Conservation (phyloP, 176 grass and related monocot genomes). For the Raddia guianensis region DNA sequence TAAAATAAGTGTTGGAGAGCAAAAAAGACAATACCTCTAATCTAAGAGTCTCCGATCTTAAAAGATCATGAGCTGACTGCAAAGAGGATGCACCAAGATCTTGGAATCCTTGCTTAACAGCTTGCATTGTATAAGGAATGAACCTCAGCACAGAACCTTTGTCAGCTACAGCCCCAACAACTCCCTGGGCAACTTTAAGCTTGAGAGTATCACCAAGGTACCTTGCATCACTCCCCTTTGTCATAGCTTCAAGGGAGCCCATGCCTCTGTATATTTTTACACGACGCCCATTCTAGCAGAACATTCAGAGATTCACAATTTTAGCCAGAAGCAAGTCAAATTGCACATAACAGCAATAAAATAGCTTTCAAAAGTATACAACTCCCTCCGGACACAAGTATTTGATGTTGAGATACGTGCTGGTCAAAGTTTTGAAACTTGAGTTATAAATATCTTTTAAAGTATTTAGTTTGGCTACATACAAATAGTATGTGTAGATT, state of each 20-base stretch:
- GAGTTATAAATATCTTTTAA: no score
- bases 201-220: conserved; percentile 95
- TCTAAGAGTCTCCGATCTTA: conserved; percentile 65
- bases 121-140: conserved; percentile 97
- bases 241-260: conserved; percentile 97
- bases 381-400: no score
- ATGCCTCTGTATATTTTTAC: conserved; percentile 98
- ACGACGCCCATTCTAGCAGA: conserved; percentile 59
- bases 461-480: no score
- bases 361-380: not conserved
- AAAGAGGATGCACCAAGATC: conserved; percentile 92
- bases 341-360: not conserved
- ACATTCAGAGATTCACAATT: conserved; percentile 21
- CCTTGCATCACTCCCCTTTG: conserved; percentile 86
- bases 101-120: conserved; percentile 95
- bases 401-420: no score
- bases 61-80: conserved; percentile 74
- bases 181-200: conserved; percentile 89
- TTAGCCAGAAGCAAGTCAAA: not conserved
- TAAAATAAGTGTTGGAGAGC: not conserved
- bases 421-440: no score
- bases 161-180: conserved; percentile 91
- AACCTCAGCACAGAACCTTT: conserved; percentile 95
- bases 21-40: conserved; percentile 65
- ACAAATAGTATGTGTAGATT: no score